A percentile compares a stretch with the other conserved stretches of the same genome.
Conservation (phyloP, 2,329 filamentous ascomycete genomes). For the Ophiocordyceps camponoti-floridani region DNA sequence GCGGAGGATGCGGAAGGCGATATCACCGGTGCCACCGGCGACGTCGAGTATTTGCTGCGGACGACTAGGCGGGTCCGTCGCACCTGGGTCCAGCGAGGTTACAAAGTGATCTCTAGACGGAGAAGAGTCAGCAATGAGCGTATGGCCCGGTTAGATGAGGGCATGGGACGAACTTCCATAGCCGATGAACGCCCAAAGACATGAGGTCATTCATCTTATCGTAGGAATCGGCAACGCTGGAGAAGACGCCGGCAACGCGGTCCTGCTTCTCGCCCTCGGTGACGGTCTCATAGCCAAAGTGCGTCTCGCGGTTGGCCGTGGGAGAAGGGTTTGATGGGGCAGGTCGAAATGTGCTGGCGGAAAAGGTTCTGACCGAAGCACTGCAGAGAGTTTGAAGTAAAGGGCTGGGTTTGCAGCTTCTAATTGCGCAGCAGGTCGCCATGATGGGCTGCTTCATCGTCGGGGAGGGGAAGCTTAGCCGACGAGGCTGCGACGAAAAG, state of each 20-base stretch:
- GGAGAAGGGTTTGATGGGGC: constrained; percentile 7
- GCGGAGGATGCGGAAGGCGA: constrained; percentile 89
- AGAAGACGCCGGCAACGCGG: constrained; percentile 74
- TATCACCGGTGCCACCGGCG: constrained; percentile 91
- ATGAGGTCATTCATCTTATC: constrained; percentile 99
- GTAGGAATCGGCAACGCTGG: constrained; percentile 84
- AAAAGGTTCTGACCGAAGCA: constrained; percentile 7
- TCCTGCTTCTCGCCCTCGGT: constrained; percentile 58
- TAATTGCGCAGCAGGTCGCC: constrained; percentile 12
- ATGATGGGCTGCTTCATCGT: constrained; percentile 4
- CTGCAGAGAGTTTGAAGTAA: neutral
- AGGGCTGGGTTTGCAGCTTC: constrained; percentile 5
- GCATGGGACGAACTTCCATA: constrained; percentile 54
- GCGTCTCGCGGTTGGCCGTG: constrained; percentile 44
- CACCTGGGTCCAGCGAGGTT: constrained; percentile 71
- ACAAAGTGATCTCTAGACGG: constrained; percentile 66
- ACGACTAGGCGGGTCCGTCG: constrained; percentile 21
- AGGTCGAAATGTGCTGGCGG: constrained; percentile 9
- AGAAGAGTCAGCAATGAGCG: neutral
- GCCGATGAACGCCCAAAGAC: constrained; percentile 88
- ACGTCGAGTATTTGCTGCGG: constrained; percentile 77
- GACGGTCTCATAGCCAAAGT: constrained; percentile 82
- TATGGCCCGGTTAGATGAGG: neutral
- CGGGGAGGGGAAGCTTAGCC: neutral
- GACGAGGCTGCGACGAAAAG: neutral